These are phyloP conservation scores for Lactarius pseudohatsudake DNA, from an alignment of 768 basidiomycete species.

Conservation along the genomic window DNA sequence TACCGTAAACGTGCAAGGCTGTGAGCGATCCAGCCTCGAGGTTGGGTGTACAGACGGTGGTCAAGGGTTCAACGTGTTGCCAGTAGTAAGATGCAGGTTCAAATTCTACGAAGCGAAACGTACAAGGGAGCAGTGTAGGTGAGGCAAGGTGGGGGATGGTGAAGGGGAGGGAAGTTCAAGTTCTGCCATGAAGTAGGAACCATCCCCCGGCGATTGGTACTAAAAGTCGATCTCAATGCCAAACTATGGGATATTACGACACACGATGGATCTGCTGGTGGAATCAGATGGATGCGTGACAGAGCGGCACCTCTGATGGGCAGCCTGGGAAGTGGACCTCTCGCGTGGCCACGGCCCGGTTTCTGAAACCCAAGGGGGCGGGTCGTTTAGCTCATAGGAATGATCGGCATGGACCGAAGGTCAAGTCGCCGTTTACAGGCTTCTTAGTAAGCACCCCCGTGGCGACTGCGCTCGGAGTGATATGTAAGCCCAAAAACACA, in stretches of 20 bases:
- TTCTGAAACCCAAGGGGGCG: conserved; percentile 18
- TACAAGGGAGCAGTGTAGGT: neutral
- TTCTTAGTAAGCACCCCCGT: no score
- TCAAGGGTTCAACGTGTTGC: conserved; percentile 24
- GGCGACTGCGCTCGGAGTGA: no score
- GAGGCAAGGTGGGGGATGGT: neutral
- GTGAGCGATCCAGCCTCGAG: conserved; percentile 17
- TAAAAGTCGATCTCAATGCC: conserved; percentile 15
- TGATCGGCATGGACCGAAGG: conserved; percentile 24
- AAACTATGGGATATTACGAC: conserved; percentile 23
- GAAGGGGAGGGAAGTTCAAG: conserved; percentile 8
- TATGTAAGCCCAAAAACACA: no score
- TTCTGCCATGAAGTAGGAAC: neutral
- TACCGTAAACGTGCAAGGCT: neutral
- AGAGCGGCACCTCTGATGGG: neutral
- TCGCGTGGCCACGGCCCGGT: conserved; percentile 25
- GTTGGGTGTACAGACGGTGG: neutral
- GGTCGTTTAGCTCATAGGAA: conserved; percentile 7
- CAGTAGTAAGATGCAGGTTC: conserved; percentile 3
- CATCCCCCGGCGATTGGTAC: conserved; percentile 6
- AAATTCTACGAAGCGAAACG: conserved; percentile 14
- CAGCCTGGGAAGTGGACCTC: neutral
- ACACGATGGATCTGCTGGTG: conserved; percentile 16
- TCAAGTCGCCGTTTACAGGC: conserved; percentile 23
- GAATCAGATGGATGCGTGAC: conserved; percentile 11